Evolutionary conservation across 345 rosid species (phyloP).

Genomic region (Salix udensis): DNA sequence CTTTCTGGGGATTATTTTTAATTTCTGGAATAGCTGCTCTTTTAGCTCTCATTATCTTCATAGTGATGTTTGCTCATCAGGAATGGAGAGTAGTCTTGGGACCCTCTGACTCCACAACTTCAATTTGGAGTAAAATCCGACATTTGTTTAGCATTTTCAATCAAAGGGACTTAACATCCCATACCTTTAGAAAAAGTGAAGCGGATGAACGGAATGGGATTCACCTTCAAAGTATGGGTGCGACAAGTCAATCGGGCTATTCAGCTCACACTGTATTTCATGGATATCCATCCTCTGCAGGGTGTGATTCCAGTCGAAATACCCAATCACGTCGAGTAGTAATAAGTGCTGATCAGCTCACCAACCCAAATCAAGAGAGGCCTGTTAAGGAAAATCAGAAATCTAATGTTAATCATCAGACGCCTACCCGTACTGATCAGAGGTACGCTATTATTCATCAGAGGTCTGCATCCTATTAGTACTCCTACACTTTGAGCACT

Average conservation of each 20-base stretch:
- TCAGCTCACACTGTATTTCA: too few relatives aligned
- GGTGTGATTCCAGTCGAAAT: too few relatives aligned
- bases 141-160: slow-evolving; percentile 7
- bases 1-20: slow-evolving; percentile 22
- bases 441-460: too few relatives aligned
- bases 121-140: neutral
- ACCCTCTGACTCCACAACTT: neutral
- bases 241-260: too few relatives aligned
- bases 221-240: neutral
- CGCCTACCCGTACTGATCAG: too few relatives aligned
- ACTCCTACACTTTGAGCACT: too few relatives aligned
- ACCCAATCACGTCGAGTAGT: neutral
- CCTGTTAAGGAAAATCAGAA: neutral
- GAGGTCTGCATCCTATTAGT: too few relatives aligned
- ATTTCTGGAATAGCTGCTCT: slow-evolving; percentile 10
- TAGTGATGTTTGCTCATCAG: neutral
- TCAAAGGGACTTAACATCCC: slow-evolving; percentile 10
- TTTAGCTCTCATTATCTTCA: slow-evolving; percentile 2
- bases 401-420: too few relatives aligned
- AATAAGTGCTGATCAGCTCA: neutral
- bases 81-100: neutral
- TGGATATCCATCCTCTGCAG: too few relatives aligned
- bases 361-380: neutral
- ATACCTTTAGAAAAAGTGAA: too few relatives aligned
- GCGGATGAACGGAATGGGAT: neutral